Evolutionary conservation across 768 basidiomycete species (phyloP).

Genomic region (Plicaturopsis crispa): DNA sequence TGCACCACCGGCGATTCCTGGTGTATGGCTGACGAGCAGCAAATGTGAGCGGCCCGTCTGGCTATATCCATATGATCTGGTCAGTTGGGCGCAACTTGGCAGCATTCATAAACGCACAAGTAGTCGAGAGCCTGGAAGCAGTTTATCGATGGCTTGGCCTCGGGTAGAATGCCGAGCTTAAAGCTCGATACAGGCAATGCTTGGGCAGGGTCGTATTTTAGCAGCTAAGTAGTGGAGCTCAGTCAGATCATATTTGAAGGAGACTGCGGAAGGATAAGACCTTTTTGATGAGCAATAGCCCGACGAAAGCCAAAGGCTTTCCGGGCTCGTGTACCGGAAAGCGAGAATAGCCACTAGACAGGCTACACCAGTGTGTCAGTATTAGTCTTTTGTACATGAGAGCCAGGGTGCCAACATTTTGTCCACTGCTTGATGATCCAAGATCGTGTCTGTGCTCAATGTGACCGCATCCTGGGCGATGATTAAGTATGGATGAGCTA

Average conservation of each 20-base stretch:
- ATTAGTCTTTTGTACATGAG: too few species aligned
- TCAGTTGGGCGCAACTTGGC: neutral
- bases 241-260: neutral
- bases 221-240: conserved; percentile 50
- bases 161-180: conserved; percentile 76
- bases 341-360: conserved; percentile 83
- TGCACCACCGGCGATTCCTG: conserved; percentile 76
- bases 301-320: conserved; percentile 64
- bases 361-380: too few species aligned
- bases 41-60: conserved; percentile 95
- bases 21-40: conserved; percentile 75
- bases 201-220: conserved; percentile 84
- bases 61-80: conserved; percentile 24
- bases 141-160: conserved; percentile 82
- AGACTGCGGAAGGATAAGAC: conserved; percentile 21
- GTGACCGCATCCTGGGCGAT: conserved; percentile 68
- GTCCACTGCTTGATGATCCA: conserved; percentile 78
- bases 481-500: neutral
- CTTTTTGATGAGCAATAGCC: conserved; percentile 80
- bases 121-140: conserved; percentile 95
- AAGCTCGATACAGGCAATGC: conserved; percentile 69
- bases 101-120: conserved; percentile 41
- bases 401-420: too few species aligned
- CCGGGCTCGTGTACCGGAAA: conserved; percentile 81
- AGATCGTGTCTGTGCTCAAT: conserved; percentile 65